Percentiles rank a stretch among this genome's conserved stretches.
Conservation (phyloP, 306 rosid species). For the Cercis canadensis region DNA sequence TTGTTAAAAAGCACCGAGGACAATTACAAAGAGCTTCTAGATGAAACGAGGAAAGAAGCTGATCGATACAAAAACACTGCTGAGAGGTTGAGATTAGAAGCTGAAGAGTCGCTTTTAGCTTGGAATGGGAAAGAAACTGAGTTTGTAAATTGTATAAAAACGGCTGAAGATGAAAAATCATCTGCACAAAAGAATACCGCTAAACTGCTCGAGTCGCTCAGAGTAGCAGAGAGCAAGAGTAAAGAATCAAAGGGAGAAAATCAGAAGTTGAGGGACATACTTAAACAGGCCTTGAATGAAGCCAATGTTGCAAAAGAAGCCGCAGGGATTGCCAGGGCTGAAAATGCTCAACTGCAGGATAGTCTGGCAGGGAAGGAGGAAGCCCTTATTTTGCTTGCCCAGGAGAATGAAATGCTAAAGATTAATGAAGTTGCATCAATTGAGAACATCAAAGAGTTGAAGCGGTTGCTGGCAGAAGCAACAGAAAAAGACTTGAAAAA, state of each 20-base stretch:
- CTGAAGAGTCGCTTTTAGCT: conserved; percentile 57
- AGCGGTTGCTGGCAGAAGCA: conserved; percentile 48
- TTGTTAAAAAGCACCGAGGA: conserved; percentile 37
- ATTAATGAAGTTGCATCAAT: conserved; percentile 49
- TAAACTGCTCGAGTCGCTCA: conserved; percentile 39
- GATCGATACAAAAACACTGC: conserved; percentile 51
- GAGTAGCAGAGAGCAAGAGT: conserved; percentile 35
- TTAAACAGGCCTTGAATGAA: conserved; percentile 67
- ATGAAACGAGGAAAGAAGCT: conserved; percentile 53
- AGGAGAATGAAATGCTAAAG: conserved; percentile 52
- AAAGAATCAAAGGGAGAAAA: conserved; percentile 55
- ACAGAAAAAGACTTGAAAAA: conserved; percentile 7
- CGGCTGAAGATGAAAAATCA: conserved; percentile 53
- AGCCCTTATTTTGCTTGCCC: conserved; percentile 35
- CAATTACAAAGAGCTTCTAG: conserved; percentile 28
- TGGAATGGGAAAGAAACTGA: conserved; percentile 65
- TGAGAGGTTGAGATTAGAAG: conserved; percentile 61
- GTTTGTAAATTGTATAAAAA: conserved; percentile 58
- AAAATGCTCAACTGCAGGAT: conserved; percentile 57
- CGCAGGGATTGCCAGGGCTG: conserved; percentile 55
- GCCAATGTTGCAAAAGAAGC: conserved; percentile 60
- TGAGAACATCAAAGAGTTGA: conserved; percentile 55
- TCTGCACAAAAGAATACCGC: conserved; percentile 45
- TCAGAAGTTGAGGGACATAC: conserved; percentile 57
- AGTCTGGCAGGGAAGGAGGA: conserved; percentile 45